Conservation (phyloP, 257 asterid species). For the Solanum tarijense region DNA sequence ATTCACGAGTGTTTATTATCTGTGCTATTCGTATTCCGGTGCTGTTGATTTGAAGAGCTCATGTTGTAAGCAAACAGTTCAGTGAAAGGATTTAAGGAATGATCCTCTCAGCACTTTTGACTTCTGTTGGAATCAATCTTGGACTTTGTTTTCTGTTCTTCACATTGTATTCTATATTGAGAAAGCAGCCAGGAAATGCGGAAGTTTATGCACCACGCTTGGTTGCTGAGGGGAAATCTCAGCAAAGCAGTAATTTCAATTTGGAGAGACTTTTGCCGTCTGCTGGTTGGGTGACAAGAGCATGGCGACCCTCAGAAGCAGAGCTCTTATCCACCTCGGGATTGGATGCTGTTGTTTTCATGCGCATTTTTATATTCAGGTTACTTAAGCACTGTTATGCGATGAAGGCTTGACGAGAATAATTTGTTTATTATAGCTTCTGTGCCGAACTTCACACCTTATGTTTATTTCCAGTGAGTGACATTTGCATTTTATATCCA, state of each 20-base stretch:
- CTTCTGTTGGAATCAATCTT: conserved; percentile 81
- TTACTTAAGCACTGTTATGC: conserved; percentile 4
- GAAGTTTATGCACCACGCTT: conserved; percentile 65
- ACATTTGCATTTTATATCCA: neutral
- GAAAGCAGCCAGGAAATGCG: conserved; percentile 61
- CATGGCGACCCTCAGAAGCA: conserved; percentile 79
- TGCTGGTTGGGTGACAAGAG: conserved; percentile 66
- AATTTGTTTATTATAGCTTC: neutral
- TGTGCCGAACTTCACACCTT: neutral
- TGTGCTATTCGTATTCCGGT: neutral
- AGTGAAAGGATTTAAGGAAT: conserved; percentile 21
- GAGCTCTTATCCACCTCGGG: conserved; percentile 64
- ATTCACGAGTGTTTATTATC: neutral
- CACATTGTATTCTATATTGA: conserved; percentile 51
- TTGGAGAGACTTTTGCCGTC: conserved; percentile 43
- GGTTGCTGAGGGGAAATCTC: conserved; percentile 56
- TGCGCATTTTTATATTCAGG: conserved; percentile 85
- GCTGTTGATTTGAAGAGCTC: neutral
- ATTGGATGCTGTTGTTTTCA: conserved; percentile 90
- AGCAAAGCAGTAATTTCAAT: conserved; percentile 20
- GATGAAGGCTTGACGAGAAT: neutral
- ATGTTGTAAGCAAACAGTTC: neutral
- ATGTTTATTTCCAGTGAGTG: neutral
- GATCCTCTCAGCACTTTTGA: conserved; percentile 89
- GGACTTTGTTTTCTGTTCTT: conserved; percentile 52